phyloP scores from a whole-genome alignment of 2,329 filamentous ascomycete genomes.

The Penicillium rolfsii region DNA sequence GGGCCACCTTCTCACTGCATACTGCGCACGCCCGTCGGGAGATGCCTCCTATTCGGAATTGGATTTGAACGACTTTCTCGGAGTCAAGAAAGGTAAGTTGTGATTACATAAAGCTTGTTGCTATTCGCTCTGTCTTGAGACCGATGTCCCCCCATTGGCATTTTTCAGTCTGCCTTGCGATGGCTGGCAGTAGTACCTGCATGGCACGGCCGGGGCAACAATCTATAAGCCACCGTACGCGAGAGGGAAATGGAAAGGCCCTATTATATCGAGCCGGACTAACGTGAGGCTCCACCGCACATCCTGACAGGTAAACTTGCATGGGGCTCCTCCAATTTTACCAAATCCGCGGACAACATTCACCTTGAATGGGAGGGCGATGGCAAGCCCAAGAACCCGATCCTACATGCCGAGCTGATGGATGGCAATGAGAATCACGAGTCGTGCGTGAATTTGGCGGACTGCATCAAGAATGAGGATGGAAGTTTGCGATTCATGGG shows the following conservation, averaged over 20 bases:
- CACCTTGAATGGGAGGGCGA: constrained; percentile 22
- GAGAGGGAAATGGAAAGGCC: not conserved
- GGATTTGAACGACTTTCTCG: constrained; percentile 25
- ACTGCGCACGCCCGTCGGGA: constrained; percentile 23
- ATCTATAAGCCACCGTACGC: not conserved
- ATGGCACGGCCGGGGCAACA: not conserved
- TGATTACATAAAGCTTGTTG: not conserved
- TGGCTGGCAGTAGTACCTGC: not conserved
- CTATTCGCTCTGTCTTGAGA: not conserved
- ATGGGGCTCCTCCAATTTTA: constrained; percentile 24
- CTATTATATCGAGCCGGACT: not conserved
- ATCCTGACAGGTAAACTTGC: constrained; percentile 20
- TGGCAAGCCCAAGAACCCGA: constrained; percentile 17
- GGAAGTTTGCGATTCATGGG: constrained; percentile 26
- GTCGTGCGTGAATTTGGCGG: constrained; percentile 22
- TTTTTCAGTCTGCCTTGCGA: constrained; percentile 1
- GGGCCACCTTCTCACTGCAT: constrained; percentile 26
- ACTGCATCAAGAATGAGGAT: constrained; percentile 30
- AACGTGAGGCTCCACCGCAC: not conserved
- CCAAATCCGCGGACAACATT: constrained; percentile 14
- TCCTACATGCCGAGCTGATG: constrained; percentile 21
- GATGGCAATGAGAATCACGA: constrained; percentile 19
- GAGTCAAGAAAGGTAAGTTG: constrained; percentile 24
- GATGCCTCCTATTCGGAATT: constrained; percentile 27
- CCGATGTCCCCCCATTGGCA: not conserved